Conservation (phyloP, 148 eudicot genomes). For the Bassia scoparia region DNA sequence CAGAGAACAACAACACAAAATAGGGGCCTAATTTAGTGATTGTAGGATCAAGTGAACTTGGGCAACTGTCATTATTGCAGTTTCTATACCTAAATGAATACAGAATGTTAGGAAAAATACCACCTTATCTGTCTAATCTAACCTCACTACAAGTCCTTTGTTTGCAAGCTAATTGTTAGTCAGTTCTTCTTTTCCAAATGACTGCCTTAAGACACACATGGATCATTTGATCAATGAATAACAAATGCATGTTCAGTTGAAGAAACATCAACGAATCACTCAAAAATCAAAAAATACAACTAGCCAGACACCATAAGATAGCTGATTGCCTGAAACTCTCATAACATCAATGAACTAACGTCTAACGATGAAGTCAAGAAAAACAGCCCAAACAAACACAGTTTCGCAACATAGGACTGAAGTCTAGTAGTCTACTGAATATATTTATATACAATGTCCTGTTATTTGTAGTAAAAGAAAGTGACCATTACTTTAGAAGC, state of each 20-base stretch:
- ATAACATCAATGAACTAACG: no score
- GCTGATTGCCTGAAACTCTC: no score
- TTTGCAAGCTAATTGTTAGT: not conserved
- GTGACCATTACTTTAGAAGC: no score
- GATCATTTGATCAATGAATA: no score
- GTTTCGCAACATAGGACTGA: not conserved
- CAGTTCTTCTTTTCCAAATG: not conserved
- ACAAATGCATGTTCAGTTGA: not conserved
- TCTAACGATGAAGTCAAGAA: no score
- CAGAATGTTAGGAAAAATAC: slow-evolving; percentile 49
- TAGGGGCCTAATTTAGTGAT: no score
- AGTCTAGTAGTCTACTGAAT: not conserved
- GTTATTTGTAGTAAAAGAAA: no score
- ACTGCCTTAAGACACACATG: not conserved
- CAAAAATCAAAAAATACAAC: no score
- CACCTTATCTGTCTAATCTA: slow-evolving; percentile 51
- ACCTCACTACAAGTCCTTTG: slow-evolving; percentile 64
- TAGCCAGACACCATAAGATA: no score
- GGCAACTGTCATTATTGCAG: slow-evolving; percentile 45
- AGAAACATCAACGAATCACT: no score
- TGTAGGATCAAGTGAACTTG: slow-evolving; percentile 52
- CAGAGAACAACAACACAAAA: no score
- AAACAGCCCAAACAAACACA: no score
- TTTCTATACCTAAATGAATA: slow-evolving; percentile 68
- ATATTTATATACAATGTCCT: not conserved